Conservation (phyloP, 495 filamentous ascomycete genomes). For the Halenospora varia region DNA sequence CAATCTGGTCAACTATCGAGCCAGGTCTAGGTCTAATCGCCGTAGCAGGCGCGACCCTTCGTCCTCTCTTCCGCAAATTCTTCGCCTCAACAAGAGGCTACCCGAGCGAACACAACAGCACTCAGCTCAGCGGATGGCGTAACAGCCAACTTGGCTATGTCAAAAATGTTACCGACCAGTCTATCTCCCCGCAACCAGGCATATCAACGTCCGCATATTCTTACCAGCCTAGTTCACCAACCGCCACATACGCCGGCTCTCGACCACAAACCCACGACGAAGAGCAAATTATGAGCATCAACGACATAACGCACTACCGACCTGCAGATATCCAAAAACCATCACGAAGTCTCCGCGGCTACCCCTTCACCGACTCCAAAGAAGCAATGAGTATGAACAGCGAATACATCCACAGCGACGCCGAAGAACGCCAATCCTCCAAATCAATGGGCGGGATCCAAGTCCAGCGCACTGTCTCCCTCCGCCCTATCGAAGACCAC, state of each 20-base stretch:
- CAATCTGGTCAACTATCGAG: constrained; percentile 33
- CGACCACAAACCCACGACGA: background rate
- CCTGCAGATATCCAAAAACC: background rate
- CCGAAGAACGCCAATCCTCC: background rate
- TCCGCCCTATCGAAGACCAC: background rate
- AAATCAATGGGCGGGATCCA: background rate
- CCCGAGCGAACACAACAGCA: background rate
- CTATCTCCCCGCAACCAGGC: background rate
- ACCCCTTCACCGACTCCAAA: background rate
- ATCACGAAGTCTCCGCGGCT: background rate
- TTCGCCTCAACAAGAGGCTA: background rate
- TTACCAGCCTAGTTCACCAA: background rate
- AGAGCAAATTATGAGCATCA: background rate
- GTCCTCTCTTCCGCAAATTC: constrained; percentile 26
- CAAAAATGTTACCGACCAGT: background rate
- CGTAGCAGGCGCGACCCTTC: constrained; percentile 24
- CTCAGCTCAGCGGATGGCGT: background rate
- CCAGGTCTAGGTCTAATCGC: constrained; percentile 33
- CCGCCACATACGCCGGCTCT: background rate
- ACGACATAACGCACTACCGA: background rate
- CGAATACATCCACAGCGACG: background rate
- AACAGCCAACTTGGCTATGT: background rate
- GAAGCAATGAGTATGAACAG: background rate
- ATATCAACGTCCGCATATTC: background rate
- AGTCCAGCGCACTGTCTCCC: background rate